Evolutionary conservation across 2,329 filamentous ascomycete species (phyloP), one percentile per base, ranked within the genome.

Genomic region (Colletotrichum paranaense): DNA sequence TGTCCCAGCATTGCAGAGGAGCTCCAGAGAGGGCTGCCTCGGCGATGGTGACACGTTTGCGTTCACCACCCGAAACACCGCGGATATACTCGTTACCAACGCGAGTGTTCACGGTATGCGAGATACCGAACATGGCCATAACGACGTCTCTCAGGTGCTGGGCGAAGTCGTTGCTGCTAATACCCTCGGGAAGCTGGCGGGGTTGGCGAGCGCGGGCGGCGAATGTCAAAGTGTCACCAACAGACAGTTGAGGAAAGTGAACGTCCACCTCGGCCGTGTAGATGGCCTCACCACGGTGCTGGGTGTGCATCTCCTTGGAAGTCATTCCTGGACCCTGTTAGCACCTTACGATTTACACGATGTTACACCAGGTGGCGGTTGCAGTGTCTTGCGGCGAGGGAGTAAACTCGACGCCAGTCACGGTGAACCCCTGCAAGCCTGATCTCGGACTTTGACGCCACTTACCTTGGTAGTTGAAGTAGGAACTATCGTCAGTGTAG

Each of bases 221-320:
- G 75, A 96, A 96, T 67, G 90, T 92, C 59, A 96, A 87, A 1
- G 94, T 97, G 78, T 96, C 92, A 64, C 93, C 93, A 56, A 96
- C 94, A 1, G 90, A 92, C 77, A 97, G 83, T 83, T 92, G 89
- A 14, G 93, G 93, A 79, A 95, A 95, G 82, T 95, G 93, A 5
- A 93, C 92, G 80, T 97, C 95, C 46, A 94, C 92, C 81, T 97
- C 94, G 72, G 93, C 93, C 0, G 93, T 95, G 83, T 97, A 97
- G 80, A 97, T 95, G 74, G 93, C 93, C 83, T 97, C 94, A 76
- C 94, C 94, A 32, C 93, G 92, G 84, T 96, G 95, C 74, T 89
- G 86, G 12, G 89, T 90, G 83, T 93, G 90, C 93, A 97, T 96
- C 79, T 94, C 89, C 78, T 93, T 84, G 68, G 93, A 88, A 3